phyloP scores from a whole-genome alignment of 495 filamentous ascomycete genomes.

The Schizothecium vesticola region DNA sequence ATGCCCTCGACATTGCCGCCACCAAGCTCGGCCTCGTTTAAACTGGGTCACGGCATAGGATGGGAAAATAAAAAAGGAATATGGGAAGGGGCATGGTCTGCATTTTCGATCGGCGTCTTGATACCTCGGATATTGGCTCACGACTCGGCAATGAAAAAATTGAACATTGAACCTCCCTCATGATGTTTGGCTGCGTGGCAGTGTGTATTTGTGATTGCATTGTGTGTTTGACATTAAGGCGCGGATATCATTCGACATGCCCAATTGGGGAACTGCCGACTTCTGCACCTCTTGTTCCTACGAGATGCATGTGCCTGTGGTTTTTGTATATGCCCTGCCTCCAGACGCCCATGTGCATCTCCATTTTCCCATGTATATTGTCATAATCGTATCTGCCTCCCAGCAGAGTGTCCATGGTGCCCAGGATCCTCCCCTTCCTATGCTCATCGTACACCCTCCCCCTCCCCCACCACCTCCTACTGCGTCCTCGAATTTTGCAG shows the following conservation, averaged over 20 bases:
- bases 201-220: neutral
- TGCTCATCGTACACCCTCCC: neutral
- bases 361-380: neutral
- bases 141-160: slow-evolving; percentile 31
- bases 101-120: slow-evolving; percentile 34
- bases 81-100: slow-evolving; percentile 27
- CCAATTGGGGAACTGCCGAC: too few relatives aligned
- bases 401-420: neutral
- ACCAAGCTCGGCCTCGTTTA: slow-evolving; percentile 98
- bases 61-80: slow-evolving; percentile 16
- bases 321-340: neutral
- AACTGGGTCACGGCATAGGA: slow-evolving; percentile 21
- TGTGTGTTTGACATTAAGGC: neutral
- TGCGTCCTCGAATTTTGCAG: slow-evolving; percentile 49
- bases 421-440: neutral
- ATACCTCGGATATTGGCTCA: slow-evolving; percentile 29
- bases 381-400: neutral
- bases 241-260: neutral
- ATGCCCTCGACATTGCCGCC: slow-evolving; percentile 98
- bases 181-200: neutral
- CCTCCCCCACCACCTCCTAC: neutral
- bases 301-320: neutral
- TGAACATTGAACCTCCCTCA: slow-evolving; percentile 32
- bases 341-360: neutral
- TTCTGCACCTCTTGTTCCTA: neutral